Evolutionary conservation across 2,329 filamentous ascomycete species (phyloP).

Genomic region (Aspergillus viridinutans): DNA sequence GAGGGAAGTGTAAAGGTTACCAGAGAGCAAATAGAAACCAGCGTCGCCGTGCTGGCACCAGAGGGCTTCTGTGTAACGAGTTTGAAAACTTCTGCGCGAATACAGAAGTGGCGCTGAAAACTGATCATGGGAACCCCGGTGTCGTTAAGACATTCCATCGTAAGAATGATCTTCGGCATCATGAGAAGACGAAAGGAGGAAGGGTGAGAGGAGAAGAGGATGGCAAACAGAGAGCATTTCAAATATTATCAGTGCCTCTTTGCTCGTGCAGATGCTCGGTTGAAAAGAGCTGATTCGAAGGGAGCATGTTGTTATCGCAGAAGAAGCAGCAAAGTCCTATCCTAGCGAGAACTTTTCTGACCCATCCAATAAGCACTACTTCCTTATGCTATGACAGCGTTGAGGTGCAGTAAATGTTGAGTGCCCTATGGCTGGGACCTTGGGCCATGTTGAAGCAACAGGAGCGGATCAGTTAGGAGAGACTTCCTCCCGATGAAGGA

Average conservation of each 20-base stretch:
- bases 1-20: neutral
- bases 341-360: neutral
- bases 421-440: neutral
- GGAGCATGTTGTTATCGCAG: neutral
- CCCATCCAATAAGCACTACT: neutral
- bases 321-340: neutral
- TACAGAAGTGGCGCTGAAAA: conserved; percentile 1
- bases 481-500: neutral
- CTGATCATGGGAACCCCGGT: neutral
- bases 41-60: neutral
- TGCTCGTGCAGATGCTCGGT: neutral
- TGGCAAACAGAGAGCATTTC: neutral
- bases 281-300: neutral
- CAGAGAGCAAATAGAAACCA: neutral
- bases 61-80: neutral
- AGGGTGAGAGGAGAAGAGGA: neutral
- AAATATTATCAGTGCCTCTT: neutral
- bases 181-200: neutral
- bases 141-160: conserved; percentile 13
- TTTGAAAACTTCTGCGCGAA: neutral
- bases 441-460: neutral
- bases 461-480: neutral
- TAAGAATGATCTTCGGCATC: neutral
- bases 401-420: neutral
- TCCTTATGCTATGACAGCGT: neutral